Evolutionary conservation across 768 basidiomycete genomes (phyloP).

Genomic region (Boletales sp.): DNA sequence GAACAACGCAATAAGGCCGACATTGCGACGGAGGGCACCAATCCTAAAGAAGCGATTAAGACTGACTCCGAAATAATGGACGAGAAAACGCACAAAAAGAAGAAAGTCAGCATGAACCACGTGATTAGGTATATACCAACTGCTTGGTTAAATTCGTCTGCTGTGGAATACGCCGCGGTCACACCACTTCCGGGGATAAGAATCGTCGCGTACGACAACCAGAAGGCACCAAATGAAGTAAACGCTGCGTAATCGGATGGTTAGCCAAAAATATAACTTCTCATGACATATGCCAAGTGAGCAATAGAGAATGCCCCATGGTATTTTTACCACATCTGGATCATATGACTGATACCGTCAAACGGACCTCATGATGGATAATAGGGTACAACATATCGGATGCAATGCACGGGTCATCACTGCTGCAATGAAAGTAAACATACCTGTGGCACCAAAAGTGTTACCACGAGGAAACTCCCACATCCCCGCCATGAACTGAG

Average conservation of each 20-base stretch:
- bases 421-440: constrained; percentile 17
- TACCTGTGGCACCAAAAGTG: constrained; percentile 68
- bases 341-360: neutral
- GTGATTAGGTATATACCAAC: constrained; percentile 71
- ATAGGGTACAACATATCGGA: neutral
- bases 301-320: neutral
- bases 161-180: constrained; percentile 41
- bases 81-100: constrained; percentile 51
- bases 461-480: constrained; percentile 78
- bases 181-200: constrained; percentile 70
- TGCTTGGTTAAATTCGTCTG: constrained; percentile 47
- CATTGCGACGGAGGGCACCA: constrained; percentile 47
- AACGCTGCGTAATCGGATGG: constrained; percentile 47
- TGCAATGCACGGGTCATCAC: neutral
- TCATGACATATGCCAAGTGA: neutral
- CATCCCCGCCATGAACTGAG: constrained; percentile 86
- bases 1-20: constrained; percentile 49
- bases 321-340: neutral
- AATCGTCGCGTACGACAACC: constrained; percentile 79
- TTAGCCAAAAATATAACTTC: neutral
- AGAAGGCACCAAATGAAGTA: constrained; percentile 82
- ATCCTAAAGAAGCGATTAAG: constrained; percentile 31
- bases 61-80: neutral
- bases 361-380: neutral
- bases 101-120: constrained; percentile 71